phyloP scores from a whole-genome alignment of 2,329 filamentous ascomycete species.

The Curvularia verruculosa region DNA sequence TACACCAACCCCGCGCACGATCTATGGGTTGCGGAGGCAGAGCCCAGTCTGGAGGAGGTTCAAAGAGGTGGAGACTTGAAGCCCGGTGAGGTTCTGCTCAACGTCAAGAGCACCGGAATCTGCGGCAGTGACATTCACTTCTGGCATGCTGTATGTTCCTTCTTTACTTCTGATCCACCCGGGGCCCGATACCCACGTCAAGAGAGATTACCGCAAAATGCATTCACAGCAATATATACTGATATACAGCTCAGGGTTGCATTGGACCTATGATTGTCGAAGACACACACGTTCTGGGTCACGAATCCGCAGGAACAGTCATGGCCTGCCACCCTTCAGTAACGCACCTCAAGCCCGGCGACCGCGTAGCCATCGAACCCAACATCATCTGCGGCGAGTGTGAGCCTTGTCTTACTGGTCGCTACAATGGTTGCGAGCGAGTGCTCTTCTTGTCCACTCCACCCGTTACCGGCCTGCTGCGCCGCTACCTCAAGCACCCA shows the following conservation, averaged over 20 bases:
- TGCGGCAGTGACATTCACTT: constrained; percentile 97
- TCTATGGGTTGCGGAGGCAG: constrained; percentile 82
- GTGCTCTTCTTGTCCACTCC: constrained; percentile 91
- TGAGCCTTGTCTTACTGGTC: constrained; percentile 87
- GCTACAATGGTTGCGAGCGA: constrained; percentile 91
- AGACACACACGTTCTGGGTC: constrained; percentile 88
- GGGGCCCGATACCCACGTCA: neutral
- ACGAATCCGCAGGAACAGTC: constrained; percentile 86
- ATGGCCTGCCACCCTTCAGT: constrained; percentile 84
- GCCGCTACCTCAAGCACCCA: constrained; percentile 93
- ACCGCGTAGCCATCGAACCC: constrained; percentile 92
- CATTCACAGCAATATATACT: neutral
- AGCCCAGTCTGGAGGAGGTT: constrained; percentile 77
- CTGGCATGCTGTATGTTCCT: constrained; percentile 75
- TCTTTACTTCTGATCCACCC: neutral
- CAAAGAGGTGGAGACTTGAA: constrained; percentile 71
- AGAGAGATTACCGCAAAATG: neutral
- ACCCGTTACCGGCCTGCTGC: constrained; percentile 82
- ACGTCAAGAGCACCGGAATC: constrained; percentile 92
- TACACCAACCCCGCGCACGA: constrained; percentile 94
- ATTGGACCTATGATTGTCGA: constrained; percentile 96
- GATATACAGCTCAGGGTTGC: constrained; percentile 59
- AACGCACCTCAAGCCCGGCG: constrained; percentile 76
- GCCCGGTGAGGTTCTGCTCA: constrained; percentile 83
- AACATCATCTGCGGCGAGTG: constrained; percentile 91